Evolutionary conservation across 2,329 filamentous ascomycete genomes (phyloP).

Genomic region (Byssothecium circinans): DNA sequence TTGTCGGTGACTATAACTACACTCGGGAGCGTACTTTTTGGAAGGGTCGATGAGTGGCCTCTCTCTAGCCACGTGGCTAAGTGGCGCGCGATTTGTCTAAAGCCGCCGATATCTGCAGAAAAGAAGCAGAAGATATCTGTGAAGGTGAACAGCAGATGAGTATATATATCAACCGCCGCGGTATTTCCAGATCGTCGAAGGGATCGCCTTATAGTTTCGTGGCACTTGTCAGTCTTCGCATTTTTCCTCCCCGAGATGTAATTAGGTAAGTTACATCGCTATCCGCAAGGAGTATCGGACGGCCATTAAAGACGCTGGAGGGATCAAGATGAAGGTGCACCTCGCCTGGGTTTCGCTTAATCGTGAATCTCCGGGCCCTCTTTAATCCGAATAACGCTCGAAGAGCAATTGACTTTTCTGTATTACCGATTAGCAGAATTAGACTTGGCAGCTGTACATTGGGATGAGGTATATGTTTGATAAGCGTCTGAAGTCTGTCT

Average conservation of each 20-base stretch:
- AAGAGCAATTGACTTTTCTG: conserved; percentile 3
- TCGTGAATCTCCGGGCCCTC: conserved; percentile 3
- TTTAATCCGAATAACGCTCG: conserved; percentile 1
- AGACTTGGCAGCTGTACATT: conserved; percentile 2
- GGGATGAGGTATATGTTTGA: conserved; percentile 1
- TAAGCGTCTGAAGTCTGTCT: conserved; percentile 1
- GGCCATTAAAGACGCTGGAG: conserved; percentile 1
- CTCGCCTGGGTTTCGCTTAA: conserved; percentile 2
- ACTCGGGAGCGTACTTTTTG: conserved; percentile 17
- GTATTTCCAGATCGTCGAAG: conserved; percentile 6
- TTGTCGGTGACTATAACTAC: conserved; percentile 29
- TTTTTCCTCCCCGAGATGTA: conserved; percentile 3
- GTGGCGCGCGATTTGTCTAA: conserved; percentile 19
- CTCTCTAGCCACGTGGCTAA: conserved; percentile 13
- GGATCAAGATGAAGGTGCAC: conserved; percentile 1
- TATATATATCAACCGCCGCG: conserved; percentile 7
- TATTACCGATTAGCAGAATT: conserved; percentile 1
- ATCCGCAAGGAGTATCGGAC: conserved; percentile 4
- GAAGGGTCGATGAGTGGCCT: conserved; percentile 2
- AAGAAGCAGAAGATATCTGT: conserved; percentile 33
- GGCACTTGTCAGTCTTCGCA: conserved; percentile 4
- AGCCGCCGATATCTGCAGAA: conserved; percentile 23
- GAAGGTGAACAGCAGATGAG: conserved; percentile 20
- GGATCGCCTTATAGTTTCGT: conserved; percentile 5
- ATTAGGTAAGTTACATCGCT: conserved; percentile 5